Evolutionary conservation across 2,329 filamentous ascomycete genomes (phyloP), one percentile per base, ranked within the genome.

Genomic region (Allantophomopsis cytisporea): DNA sequence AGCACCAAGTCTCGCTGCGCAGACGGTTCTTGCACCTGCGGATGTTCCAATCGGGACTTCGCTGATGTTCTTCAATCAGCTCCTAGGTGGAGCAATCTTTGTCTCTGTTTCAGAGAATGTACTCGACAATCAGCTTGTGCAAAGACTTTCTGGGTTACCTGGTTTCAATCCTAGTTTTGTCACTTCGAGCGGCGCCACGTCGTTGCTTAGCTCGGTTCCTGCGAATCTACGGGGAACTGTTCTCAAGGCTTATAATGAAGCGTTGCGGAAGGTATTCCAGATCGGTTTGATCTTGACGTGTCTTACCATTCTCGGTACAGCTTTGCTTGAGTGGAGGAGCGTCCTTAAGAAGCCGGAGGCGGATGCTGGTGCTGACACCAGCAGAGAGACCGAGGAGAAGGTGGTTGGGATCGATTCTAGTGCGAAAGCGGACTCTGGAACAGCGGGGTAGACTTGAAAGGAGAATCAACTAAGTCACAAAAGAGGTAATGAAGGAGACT

Each of bases 21-120:
- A 76, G 47, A 64, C 68, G 1, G 64, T 68, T 0, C 58, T 75
- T 5, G 56, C 62, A 12, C 60, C 58, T 21, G 58, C 64, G 7
- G 69, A 75, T 36, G 56, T 74, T 6, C 61, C 70, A 8, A 66
- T 62, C 1, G 71, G 70, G 21, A 61, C 70, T 20, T 64, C 71
- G 7, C 62, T 69, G 46, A 64, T 62, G 42, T 69, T 73, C 49
- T 75, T 74, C 46, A 55, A 60, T n/a, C 70, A 75, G 53, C 69
- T 71, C 47, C 60, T 75, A 5, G 71, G 71, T 15, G 69, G 69
- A 31, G 65, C 71, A 31, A 56, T 76, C 20, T 74, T 73, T 45
- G 64, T 73, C 2, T 63, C 69, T 4, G 68, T 72, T 15, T 68
- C 68, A 1, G 68, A 74, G 51, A 64, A 65, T 2, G 61, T 72